Evolutionary conservation across 257 asterid genomes (phyloP), one percentile per base, ranked within the genome.

Genomic region (Solanum arcanum): DNA sequence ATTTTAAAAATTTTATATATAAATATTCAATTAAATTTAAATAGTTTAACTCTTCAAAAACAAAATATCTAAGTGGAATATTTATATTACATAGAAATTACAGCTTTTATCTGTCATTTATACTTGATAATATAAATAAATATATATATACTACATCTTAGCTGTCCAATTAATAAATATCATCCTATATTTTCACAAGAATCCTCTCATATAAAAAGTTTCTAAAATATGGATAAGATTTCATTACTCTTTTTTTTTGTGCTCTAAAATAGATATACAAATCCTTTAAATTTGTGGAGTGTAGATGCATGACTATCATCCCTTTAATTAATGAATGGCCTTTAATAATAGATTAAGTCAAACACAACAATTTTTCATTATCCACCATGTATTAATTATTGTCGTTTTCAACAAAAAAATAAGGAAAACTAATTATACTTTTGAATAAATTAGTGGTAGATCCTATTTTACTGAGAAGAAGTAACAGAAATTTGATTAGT

Each of bases 111-210:
- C 20, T 14, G 83, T 7, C 83, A 25, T n/a, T 44, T 76, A 25
- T 56, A 35, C 83, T 77, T 77, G 5, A 33, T 4, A 33, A 33
- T 33, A 33, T 21, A 52, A 5, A 42, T 77, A 33, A 3, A 33
- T 21, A 49, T 9, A 42, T 77, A 44, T 39, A 6, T 5, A 33
- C 35, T 49, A 5, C 15, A 7, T 72, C 46, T 35, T 21, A 73
- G 44, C 80, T 78, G 41, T 46, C 84, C 25, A 78, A 44, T 78
- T 75, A 75, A 75, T 75, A 39, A 77, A 77, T 77, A 59, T 77
- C 39, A 77, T 44, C 83, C 83, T 44, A 78, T 78, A 1, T 14
- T 15, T 46, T 46, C 84, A 78, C 84, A 78, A 78, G 84, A 78
- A 78, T 78, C 84, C 66, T 15, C 8, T 46, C 5, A 37, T 33